Evolutionary conservation across 805 yeast species (phyloP).

Genomic region (Candida ponderosae): DNA sequence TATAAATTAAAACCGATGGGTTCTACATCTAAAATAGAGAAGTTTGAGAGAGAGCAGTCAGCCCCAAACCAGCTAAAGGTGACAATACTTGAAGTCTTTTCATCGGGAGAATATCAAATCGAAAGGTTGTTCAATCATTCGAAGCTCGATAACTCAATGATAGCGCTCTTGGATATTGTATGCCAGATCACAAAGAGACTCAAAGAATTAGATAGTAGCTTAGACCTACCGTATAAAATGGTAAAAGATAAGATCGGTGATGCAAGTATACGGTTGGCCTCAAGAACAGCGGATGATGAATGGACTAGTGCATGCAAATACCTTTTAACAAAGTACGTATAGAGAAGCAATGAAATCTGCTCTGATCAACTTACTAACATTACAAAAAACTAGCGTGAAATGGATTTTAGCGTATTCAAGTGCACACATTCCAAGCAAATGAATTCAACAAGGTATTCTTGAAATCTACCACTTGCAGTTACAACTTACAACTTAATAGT

Average conservation of each 20-base stretch:
- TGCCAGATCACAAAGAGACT: conserved; percentile 22
- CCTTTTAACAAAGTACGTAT: conserved; percentile 48
- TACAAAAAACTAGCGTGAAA: conserved; percentile 32
- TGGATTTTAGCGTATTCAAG: conserved; percentile 79
- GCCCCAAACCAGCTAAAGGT: conserved; percentile 26
- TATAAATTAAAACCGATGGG: conserved; percentile 78
- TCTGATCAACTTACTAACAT: not conserved
- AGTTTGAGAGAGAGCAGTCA: conserved; percentile 30
- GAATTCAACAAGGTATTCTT: too few species aligned
- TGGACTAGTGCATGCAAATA: conserved; percentile 91
- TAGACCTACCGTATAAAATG: conserved; percentile 71
- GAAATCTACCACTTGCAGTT: too few species aligned
- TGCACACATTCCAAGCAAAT: conserved; percentile 18
- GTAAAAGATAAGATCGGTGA: conserved; percentile 70
- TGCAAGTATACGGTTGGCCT: conserved; percentile 60
- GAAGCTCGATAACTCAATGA: conserved; percentile 74
- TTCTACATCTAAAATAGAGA: conserved; percentile 70
- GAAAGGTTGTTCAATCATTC: conserved; percentile 69
- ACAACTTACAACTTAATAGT: too few species aligned
- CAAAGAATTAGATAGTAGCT: conserved; percentile 38
- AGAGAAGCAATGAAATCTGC: not conserved
- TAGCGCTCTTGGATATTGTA: conserved; percentile 61
- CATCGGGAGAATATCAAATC: conserved; percentile 66
- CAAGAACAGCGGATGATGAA: conserved; percentile 55
- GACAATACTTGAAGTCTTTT: conserved; percentile 37